Base-by-base conservation (phyloP, 495 filamentous ascomycete genomes). In the Hypoxylon lenormandii region DNA sequence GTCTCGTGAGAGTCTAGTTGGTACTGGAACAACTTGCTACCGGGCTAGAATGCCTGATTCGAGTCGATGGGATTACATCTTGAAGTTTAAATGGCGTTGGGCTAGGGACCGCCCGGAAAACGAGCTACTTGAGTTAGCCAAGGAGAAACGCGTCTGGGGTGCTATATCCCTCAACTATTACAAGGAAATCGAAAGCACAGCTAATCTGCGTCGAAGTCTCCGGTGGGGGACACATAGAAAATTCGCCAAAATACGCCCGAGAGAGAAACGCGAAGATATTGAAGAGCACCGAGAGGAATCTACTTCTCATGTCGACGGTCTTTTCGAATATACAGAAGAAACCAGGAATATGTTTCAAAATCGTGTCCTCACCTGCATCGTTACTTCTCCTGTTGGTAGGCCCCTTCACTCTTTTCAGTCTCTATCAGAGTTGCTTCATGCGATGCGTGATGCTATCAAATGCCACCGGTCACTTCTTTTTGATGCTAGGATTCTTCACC, bases 41-140 rank as follows among this genome's bases (percentile, higher is more conserved):
- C 65, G 72, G 46, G 69, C 68, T 53, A 72, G 54, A 59, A 43
- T 19, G 10, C 52, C 64, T 55, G 50, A 54, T 43, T 72, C 74
- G 22, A 60, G 42, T 47, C 53, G 37, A 60, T 72, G 71, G 70
- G 33, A 60, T 53, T 66, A 63, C 42, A 37, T 68, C 19, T 19
- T 76, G 56, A 74, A 74, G 19, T 76, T 74, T 33, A 72, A 72
- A 59, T 76, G 74, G 74, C 65, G 67, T 38, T 74, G 61, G 71
- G 65, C 64, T 11, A 68, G 60, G 57, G 52, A 69, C 15, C 64
- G 70, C 59, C 64, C 73, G 13, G 71, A 76, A 36, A 68, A 69
- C 16, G 64, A 74, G 61, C 72, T 76, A 64, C 58, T 76, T 47
- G 70, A 37, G 36, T 42, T 65, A 53, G 68, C 61, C 26, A 57